Evolutionary conservation across 192 early-diverging fungal species (phyloP).

Genomic region (Linnemannia elongata): DNA sequence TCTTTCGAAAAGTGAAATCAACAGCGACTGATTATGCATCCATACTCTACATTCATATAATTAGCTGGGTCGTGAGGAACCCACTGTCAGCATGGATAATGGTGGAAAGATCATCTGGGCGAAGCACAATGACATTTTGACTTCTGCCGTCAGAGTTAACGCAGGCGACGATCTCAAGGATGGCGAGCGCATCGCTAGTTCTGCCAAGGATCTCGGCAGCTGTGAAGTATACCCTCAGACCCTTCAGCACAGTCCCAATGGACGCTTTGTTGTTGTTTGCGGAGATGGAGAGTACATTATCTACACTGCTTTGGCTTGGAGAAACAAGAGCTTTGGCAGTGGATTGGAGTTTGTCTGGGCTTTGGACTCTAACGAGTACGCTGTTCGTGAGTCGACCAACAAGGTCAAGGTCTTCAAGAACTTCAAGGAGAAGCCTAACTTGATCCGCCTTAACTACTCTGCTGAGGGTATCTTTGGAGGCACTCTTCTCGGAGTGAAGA

Average conservation of each 20-base stretch:
- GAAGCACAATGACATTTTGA: slow-evolving; percentile 96
- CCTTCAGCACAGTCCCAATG: slow-evolving; percentile 97
- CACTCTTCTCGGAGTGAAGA: slow-evolving; percentile 89
- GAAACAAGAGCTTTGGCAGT: slow-evolving; percentile 99
- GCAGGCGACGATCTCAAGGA: slow-evolving; percentile 89
- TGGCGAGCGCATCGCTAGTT: slow-evolving; percentile 90
- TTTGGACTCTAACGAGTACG: slow-evolving; percentile 96
- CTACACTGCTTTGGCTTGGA: slow-evolving; percentile 99
- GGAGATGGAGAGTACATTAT: slow-evolving; percentile 99
- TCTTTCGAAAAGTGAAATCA: not conserved
- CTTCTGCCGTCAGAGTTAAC: slow-evolving; percentile 91
- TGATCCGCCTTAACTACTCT: slow-evolving; percentile 82
- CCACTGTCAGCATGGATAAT: slow-evolving; percentile 96
- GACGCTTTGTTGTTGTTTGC: slow-evolving; percentile 97
- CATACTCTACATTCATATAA: not conserved
- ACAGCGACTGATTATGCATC: not conserved
- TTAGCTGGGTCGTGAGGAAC: slow-evolving; percentile 92
- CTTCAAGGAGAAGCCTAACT: slow-evolving; percentile 92
- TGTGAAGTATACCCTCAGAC: slow-evolving; percentile 99
- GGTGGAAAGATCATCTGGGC: slow-evolving; percentile 99
- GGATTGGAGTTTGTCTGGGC: slow-evolving; percentile 99
- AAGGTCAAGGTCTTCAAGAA: slow-evolving; percentile 93
- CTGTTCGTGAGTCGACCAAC: slow-evolving; percentile 94
- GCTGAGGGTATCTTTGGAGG: slow-evolving; percentile 98
- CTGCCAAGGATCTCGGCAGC: slow-evolving; percentile 96